Evolutionary conservation across 139 green algal genomes (phyloP).

Genomic region (Chlorella sp.): DNA sequence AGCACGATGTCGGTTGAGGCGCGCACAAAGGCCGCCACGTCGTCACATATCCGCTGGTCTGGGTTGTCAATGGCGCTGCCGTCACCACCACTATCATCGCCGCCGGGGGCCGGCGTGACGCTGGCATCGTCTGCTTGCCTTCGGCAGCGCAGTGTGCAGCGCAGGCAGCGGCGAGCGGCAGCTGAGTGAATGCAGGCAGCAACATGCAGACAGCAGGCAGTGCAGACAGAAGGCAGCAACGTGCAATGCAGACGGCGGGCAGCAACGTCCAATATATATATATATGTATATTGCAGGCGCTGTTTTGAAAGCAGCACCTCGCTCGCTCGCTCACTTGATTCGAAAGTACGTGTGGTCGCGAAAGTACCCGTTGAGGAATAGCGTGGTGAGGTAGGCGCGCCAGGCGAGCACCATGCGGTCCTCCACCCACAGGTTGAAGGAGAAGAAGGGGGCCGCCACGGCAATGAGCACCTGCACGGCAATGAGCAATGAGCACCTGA

Average conservation of each 20-base stretch:
- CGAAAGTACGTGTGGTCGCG: conserved; percentile 6
- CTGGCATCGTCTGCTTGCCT: background rate
- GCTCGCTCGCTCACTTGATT: background rate
- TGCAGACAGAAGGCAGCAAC: too few species aligned
- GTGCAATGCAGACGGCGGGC: too few species aligned
- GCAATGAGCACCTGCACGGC: conserved; percentile 22
- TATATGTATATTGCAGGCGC: too few species aligned
- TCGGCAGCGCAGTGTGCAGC: background rate
- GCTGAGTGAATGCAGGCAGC: too few species aligned
- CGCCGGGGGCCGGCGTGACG: background rate
- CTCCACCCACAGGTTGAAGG: conserved; percentile 31
- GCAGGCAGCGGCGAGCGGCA: too few species aligned
- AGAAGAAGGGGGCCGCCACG: conserved; percentile 31
- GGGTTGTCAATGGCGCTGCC: conserved; percentile 38
- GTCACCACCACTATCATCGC: background rate
- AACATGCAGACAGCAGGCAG: background rate
- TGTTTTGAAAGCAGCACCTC: background rate
- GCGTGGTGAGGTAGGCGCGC: conserved; percentile 24
- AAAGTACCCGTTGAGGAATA: conserved; percentile 26
- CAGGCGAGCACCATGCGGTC: conserved; percentile 36
- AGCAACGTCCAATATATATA: too few species aligned
- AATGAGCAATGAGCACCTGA: too few species aligned
- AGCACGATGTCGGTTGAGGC: conserved; percentile 54
- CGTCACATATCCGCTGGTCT: conserved; percentile 83
- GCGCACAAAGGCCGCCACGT: conserved; percentile 68